Base-by-base conservation (phyloP, 805 yeast species). In the Torulaspora maleeae region DNA sequence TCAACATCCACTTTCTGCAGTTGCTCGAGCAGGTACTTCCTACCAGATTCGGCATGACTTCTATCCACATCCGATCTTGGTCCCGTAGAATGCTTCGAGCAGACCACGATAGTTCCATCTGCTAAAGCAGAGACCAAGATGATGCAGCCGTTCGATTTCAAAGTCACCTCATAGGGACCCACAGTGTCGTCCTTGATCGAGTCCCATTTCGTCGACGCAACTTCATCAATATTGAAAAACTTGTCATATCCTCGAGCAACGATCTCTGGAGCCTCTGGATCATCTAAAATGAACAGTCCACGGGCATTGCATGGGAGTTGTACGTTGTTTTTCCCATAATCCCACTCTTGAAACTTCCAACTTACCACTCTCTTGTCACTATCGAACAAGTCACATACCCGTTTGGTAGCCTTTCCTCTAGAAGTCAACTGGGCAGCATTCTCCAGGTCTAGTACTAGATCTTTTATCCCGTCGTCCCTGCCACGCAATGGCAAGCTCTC, bases 311-410 rank as follows among this genome's bases (percentile, higher is more conserved):
- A 72, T 0, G 96, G 96, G 7, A 91, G 68, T 1, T 46, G 48
- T 4, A 78, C 68, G 39, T 74, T 74, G 8, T 70, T 68, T 43
- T 73, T 76, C 13, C 79, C 79, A 59, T 86, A 91, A 56, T 86
- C 96, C 86, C 88, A 90, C 54, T 91, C 99, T 47, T 82, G 79
- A 67, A 88, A 89, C 63, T 82, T 86, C 98, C 98, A 91, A 35
- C 74, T 66, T 5, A 55, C 48, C 1, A 70, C 60, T n/a, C 48
- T 52, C 12, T 49, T 51, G 17, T 51, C 50, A 16, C 60, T 56
- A 37, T 60, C 53, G 20, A 58, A 49, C 15, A 68, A 40, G 19
- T 60, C 46, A 44, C 67, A 68, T 1, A 45, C 47, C 20, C 53
- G 54, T 43, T 59, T 65, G 38, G 43, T 47, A 1, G 73, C 65